Conservation (phyloP, 2,329 filamentous ascomycete species). For the Fusarium pininemorale region DNA sequence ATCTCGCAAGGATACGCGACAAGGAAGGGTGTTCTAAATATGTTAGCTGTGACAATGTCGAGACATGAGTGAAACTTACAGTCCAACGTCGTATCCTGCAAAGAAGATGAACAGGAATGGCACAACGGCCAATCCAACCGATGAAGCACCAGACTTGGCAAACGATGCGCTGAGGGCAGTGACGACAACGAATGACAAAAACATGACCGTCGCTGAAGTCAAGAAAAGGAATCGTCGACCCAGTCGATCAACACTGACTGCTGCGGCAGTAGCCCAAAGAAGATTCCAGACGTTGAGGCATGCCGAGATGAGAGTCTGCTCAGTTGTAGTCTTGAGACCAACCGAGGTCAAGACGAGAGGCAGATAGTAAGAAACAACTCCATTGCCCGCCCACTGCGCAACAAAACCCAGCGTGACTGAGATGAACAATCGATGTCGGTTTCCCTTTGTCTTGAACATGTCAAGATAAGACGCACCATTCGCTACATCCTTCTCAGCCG, state of each 20-base stretch:
- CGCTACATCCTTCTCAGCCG: neutral
- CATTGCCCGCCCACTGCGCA: conserved; percentile 2
- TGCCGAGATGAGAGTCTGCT: neutral
- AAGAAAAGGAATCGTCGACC: neutral
- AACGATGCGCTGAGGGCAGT: neutral
- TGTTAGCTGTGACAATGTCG: neutral
- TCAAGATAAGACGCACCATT: neutral
- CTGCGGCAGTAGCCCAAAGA: neutral
- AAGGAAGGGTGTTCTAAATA: neutral
- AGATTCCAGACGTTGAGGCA: conserved; percentile 5
- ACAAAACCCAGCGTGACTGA: neutral
- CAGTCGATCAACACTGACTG: neutral
- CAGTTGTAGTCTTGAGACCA: neutral
- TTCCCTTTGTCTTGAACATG: conserved; percentile 3
- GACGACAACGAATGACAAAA: neutral
- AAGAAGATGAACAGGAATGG: conserved; percentile 1
- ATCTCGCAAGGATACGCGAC: conserved; percentile 6
- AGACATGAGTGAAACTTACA: neutral
- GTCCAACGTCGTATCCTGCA: neutral
- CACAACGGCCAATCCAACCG: neutral
- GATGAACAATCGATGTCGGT: neutral
- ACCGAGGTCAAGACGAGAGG: neutral
- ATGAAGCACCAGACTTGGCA: neutral
- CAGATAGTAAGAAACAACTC: conserved; percentile 9
- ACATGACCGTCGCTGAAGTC: neutral